These are phyloP conservation scores for Mortierella hygrophila DNA, from an alignment of 192 early-diverging fungal species.

Conservation along the genomic window DNA sequence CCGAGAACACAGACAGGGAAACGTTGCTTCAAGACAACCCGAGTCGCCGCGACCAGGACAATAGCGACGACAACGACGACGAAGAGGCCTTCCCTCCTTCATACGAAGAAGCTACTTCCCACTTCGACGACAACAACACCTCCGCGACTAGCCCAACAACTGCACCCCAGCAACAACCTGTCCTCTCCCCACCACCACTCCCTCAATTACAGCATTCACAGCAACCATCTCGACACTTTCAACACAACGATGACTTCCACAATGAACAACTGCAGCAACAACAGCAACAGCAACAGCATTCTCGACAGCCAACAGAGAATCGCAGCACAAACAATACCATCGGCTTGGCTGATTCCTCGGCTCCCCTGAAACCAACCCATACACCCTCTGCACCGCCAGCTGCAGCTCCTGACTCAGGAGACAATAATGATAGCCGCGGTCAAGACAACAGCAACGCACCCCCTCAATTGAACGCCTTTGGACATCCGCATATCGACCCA, in stretches of 20 bases:
- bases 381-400: constrained; percentile 5
- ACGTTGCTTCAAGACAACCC: not conserved
- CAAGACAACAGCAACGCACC: not conserved
- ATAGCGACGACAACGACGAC: not conserved
- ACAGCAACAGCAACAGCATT: not conserved
- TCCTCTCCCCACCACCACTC: not conserved
- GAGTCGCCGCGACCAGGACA: not conserved
- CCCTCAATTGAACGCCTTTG: not conserved
- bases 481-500: not conserved
- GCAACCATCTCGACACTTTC: no score
- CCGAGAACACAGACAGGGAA: not conserved
- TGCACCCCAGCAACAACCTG: not conserved
- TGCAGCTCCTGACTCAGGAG: not conserved
- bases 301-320: constrained; percentile 22
- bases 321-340: not conserved
- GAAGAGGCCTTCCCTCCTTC: constrained; percentile 38
- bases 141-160: not conserved
- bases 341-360: not conserved
- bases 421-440: not conserved
- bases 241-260: not conserved
- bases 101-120: constrained; percentile 48
- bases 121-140: constrained; percentile 10
- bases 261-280: not conserved
- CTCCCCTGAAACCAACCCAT: not conserved
- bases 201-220: not conserved